Evolutionary conservation across 768 basidiomycete species (phyloP), one percentile per base, ranked within the genome.

Genomic region (Cantharellus anzutake): DNA sequence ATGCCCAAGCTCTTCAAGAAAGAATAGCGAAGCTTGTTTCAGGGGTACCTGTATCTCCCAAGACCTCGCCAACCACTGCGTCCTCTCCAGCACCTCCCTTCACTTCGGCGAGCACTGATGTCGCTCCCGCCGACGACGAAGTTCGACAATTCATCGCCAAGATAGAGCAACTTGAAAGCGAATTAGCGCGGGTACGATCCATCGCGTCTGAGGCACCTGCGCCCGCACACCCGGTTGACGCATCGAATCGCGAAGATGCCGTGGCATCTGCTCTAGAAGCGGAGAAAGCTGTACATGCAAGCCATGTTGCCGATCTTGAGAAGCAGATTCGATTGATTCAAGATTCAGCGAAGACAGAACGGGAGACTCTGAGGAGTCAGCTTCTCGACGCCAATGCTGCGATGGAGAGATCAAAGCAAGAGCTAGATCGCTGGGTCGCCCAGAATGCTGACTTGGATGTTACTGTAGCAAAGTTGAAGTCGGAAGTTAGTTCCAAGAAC

Each of bases 391-490:
- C 29, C 11, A 29, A 48, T 11, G 11, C 11, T 11, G 29, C 29
- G 11, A 48, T 29, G 11, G 29, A 29, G 11, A 29, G 29, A 11
- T 11, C 29, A 11, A 11, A 65, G 37, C 64, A 67, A 34, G 73
- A 75, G 62, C 64, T 80, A 29, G 73, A 75, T 16, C 74, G 70
- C 42, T 67, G 68, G 56, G 59, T 51, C 11, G 5, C 50, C 2
- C 52, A 51, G 48, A 39, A 69, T 4, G 61, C 65, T 40, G 65
- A 73, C 41, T 73, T 70, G 52, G 73, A 76, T 34, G 67, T 68
- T 3, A 71, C 78, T 40, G 67, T 78, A 37, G 68, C 70, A 56
- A 74, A 72, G 50, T 68, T 89, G 42, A 78, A 80, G 64, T 73
- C 76, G 40, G 74, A 76, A 5, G 67, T 83, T 29, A 74, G 74